Percentiles rank a stretch among this genome's conserved stretches.
Conservation (phyloP, 1,139 yeast genomes). For the Yamadazyma buinensis region DNA sequence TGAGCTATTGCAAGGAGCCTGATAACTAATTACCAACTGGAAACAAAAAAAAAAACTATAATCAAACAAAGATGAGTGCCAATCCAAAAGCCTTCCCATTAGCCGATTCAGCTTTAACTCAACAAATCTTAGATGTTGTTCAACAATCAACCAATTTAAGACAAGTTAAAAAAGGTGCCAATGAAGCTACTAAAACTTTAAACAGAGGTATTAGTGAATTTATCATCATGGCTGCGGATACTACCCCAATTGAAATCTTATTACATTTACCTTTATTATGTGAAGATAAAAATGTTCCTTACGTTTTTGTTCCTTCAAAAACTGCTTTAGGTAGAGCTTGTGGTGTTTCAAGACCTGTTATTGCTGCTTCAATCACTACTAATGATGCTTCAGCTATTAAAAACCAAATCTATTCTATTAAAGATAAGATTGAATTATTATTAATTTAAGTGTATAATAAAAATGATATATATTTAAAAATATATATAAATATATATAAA, state of each 20-base stretch:
- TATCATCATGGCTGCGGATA: conserved; percentile 99
- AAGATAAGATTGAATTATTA: conserved; percentile 98
- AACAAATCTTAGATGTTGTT: conserved; percentile 95
- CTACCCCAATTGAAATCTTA: conserved; percentile 98
- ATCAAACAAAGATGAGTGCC: conserved; percentile 58
- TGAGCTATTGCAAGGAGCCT: conserved; percentile 72
- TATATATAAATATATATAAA: no score
- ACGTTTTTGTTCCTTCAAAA: conserved; percentile 97
- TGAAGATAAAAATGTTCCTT: conserved; percentile 99
- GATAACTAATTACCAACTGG: conserved; percentile 8
- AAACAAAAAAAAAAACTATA: neutral
- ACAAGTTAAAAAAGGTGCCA: conserved; percentile 99
- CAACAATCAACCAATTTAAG: conserved; percentile 98
- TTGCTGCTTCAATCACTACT: conserved; percentile 97
- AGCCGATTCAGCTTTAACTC: conserved; percentile 93
- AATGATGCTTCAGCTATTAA: conserved; percentile 98
- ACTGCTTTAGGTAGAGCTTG: conserved; percentile 99
- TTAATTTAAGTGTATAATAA: conserved; percentile 55
- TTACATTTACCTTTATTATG: conserved; percentile 96
- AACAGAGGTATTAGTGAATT: conserved; percentile 99
- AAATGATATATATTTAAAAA: no score
- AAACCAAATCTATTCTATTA: conserved; percentile 94
- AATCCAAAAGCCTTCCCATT: conserved; percentile 97
- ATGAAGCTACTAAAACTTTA: conserved; percentile 98
- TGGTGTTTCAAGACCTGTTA: conserved; percentile 99